phyloP scores from a whole-genome alignment of 2,329 filamentous ascomycete genomes.

The Fusarium musae region DNA sequence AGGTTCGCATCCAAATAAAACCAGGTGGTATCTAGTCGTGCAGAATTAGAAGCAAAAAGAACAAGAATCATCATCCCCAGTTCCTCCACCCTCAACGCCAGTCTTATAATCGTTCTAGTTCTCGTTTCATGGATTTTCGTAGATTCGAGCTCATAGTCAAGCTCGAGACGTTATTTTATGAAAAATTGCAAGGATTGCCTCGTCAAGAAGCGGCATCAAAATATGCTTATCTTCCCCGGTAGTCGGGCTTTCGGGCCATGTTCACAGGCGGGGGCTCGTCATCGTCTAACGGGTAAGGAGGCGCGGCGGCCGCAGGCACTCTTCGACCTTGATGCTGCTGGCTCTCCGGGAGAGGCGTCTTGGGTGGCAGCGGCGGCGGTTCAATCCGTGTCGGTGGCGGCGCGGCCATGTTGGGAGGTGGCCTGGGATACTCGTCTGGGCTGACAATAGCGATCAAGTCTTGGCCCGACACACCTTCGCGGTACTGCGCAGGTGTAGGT shows the following conservation, averaged over 20 bases:
- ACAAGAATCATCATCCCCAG: slow-evolving; percentile 12
- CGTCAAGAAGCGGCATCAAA: background rate
- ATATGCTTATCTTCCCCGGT: slow-evolving; percentile 56
- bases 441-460: slow-evolving; percentile 76
- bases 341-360: slow-evolving; percentile 74
- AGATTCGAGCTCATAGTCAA: background rate
- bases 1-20: slow-evolving; percentile 25
- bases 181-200: background rate
- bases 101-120: slow-evolving; percentile 6
- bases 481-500: slow-evolving; percentile 69
- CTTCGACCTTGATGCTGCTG: slow-evolving; percentile 47
- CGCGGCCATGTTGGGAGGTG: slow-evolving; percentile 47
- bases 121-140: background rate
- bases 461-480: slow-evolving; percentile 61
- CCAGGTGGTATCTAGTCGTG: slow-evolving; percentile 41
- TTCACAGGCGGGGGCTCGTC: slow-evolving; percentile 86
- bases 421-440: slow-evolving; percentile 66
- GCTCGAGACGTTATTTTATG: background rate
- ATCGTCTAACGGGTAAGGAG: slow-evolving; percentile 85
- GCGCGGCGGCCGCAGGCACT: slow-evolving; percentile 53
- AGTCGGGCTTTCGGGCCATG: slow-evolving; percentile 85
- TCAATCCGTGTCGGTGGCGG: slow-evolving; percentile 56
- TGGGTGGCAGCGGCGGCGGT: slow-evolving; percentile 80
- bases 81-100: slow-evolving; percentile 23
- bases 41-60: slow-evolving; percentile 24